phyloP scores from a whole-genome alignment of 441 rosid species.

The Cnidoscolus chayamansa region DNA sequence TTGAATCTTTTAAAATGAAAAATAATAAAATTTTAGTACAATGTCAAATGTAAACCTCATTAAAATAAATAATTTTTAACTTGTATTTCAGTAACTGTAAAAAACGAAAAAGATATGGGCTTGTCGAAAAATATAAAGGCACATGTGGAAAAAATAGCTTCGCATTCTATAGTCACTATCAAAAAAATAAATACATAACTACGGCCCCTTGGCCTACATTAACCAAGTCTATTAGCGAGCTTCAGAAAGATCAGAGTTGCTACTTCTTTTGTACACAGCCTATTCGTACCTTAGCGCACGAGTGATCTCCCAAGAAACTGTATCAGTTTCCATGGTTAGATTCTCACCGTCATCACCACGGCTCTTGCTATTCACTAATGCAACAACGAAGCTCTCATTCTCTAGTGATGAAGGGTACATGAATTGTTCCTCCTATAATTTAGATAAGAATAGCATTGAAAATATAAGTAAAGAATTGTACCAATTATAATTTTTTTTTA shows the following conservation, averaged over 20 bases:
- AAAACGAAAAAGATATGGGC: too few species aligned
- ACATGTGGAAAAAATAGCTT: not conserved
- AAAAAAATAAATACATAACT: too few species aligned
- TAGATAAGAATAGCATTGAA: not conserved
- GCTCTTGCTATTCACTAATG: slow-evolving; percentile 52
- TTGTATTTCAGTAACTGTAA: too few species aligned
- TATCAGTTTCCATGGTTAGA: slow-evolving; percentile 26
- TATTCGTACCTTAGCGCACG: slow-evolving; percentile 56
- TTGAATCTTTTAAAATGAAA: too few species aligned
- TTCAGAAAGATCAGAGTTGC: too few species aligned
- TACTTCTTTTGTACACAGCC: not conserved
- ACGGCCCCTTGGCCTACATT: too few species aligned
- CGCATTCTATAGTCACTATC: too few species aligned
- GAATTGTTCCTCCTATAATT: slow-evolving; percentile 66
- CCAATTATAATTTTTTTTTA: too few species aligned
- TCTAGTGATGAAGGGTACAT: slow-evolving; percentile 76
- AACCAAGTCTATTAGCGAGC: too few species aligned
- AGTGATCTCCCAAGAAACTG: slow-evolving; percentile 69
- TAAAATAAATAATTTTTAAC: too few species aligned
- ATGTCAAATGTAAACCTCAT: too few species aligned
- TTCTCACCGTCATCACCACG: slow-evolving; percentile 23
- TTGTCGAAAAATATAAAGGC: not conserved
- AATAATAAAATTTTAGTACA: too few species aligned
- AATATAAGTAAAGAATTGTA: not conserved
- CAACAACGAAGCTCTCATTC: slow-evolving; percentile 67